Base-by-base conservation (phyloP, 2,329 filamentous ascomycete species). In the Penicillium sp. region DNA sequence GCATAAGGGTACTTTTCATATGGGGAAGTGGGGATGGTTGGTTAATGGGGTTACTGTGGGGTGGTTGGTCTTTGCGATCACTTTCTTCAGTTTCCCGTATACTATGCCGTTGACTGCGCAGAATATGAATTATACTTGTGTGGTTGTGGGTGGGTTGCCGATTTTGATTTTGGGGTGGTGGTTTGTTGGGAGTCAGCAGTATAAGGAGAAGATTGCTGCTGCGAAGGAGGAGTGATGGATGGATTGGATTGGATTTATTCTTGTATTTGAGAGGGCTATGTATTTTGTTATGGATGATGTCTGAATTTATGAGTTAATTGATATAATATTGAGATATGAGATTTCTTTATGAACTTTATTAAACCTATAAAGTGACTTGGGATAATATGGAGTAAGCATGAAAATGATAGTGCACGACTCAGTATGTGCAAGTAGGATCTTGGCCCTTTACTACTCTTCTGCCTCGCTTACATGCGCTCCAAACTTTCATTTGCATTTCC, bases 201-300 rank as follows among this genome's bases (percentile, higher is more conserved):
- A 80, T 44, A 78, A 76, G 5, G 69, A 73, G 57, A 75, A 70
- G 40, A 79, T 82, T 66, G 70, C 74, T 24, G 75, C 77, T 55
- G 71, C 68, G 9, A 67, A 61, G 49, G 78, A 96, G 91, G 64
- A 97, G 82, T 76, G 96, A 19, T 24, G 17, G 30, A 22, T 28
- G 28, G 30, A 12, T 33, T 38, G 35, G 19, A 10, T 17, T 37
- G 2, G 33, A 40, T 26, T 22, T 15, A 9, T 7, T 6, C 13
- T 49, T 49, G 24, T 49, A 17, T 28, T 4, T 30, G 26, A 49
- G 44, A 30, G 15, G 13, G 22, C 38, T n/a, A 49, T n/a, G 26
- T 30, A 17, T 49, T 49, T 17, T 49, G 24, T 17, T 28, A 49
- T 49, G 45, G 24, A 30, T 30, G 15, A 30, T 47, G 4, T 17